Evolutionary conservation across 306 rosid genomes (phyloP).

Genomic region (Rosa rugosa): DNA sequence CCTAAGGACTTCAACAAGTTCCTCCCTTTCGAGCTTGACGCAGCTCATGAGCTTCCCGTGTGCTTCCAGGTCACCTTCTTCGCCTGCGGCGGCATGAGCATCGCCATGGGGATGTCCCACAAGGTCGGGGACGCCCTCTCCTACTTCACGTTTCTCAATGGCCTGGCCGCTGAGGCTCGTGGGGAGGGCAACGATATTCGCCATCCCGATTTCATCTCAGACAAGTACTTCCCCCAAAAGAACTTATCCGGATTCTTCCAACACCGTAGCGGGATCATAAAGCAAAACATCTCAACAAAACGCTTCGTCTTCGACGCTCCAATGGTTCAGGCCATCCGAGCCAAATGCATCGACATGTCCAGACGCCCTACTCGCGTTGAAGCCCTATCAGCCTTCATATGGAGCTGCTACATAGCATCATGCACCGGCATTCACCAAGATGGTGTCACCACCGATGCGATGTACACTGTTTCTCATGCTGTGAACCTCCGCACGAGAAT

Average conservation of each 20-base stretch:
- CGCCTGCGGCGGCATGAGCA: conserved; percentile 15
- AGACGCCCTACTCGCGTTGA: conserved; percentile 40
- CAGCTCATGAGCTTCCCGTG: conserved; percentile 10
- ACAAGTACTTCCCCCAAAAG: conserved; percentile 35
- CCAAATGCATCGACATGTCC: conserved; percentile 1
- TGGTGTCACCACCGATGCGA: not conserved
- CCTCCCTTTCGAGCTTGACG: conserved; percentile 10
- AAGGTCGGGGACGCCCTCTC: conserved; percentile 16
- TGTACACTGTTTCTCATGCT: conserved; percentile 22
- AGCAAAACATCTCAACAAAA: conserved; percentile 20
- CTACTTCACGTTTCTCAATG: conserved; percentile 5
- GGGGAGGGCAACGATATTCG: not conserved
- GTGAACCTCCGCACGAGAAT: conserved; percentile 38
- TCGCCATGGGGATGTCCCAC: conserved; percentile 17
- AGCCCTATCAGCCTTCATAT: conserved; percentile 45
- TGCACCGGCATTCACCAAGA: conserved; percentile 13
- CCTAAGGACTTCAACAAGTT: conserved; percentile 23
- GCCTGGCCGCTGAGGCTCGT: conserved; percentile 18
- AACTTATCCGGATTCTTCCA: conserved; percentile 15
- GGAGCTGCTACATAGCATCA: conserved; percentile 26
- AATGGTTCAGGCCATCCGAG: conserved; percentile 14
- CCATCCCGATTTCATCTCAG: conserved; percentile 18
- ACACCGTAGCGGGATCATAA: not conserved
- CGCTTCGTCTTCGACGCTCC: conserved; percentile 29
- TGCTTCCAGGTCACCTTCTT: conserved; percentile 15